Base-by-base conservation (phyloP, 2,329 filamentous ascomycete genomes). In the Colletotrichum agaves region DNA sequence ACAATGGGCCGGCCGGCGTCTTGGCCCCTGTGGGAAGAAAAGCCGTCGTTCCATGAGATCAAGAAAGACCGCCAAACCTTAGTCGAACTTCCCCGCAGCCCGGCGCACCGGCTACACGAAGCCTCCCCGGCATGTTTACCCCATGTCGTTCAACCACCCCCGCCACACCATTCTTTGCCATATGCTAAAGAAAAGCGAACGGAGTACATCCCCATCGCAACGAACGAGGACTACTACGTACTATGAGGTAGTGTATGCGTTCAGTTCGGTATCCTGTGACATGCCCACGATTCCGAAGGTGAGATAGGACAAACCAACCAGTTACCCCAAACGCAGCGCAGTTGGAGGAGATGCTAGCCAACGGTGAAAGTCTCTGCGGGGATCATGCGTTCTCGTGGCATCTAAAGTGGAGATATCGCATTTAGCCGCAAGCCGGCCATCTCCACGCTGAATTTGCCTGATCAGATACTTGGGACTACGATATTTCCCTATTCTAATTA, bases 381-480 rank as follows among this genome's bases (percentile, higher is more conserved):
- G 63, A 57, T 52, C 8, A 21, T 39, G n/a, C 6, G 23, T 39
- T 44, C 33, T 41, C 17, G 64, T 63, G 39, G 15, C 33, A 63
- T 52, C 52, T 19, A 37, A 66, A 68, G 63, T 67, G 67, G 67
- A 69, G 63, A 63, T 47, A 7, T 39, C 53, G 59, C 35, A 68
- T 69, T 69, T 69, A 69, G 67, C 67, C 67, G 67, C 33, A 44
- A 68, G 55, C 27, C 35, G 37, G 31, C 31, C 23, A 43, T 68
- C 15, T 46, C 60, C 35, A 47, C 37, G 47, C 21, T 49, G 35
- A 27, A 59, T 59, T 66, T 64, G 61, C 64, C 61, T 67, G 64
- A 52, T 64, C 4, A 37, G 58, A 44, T 4, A 41, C 7, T 11
- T 43, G 17, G 27, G 21, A 57, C 35, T 17, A 57, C 19, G 8